Evolutionary conservation across 1,139 yeast genomes (phyloP).

Genomic region (Lodderomyces beijingensis): DNA sequence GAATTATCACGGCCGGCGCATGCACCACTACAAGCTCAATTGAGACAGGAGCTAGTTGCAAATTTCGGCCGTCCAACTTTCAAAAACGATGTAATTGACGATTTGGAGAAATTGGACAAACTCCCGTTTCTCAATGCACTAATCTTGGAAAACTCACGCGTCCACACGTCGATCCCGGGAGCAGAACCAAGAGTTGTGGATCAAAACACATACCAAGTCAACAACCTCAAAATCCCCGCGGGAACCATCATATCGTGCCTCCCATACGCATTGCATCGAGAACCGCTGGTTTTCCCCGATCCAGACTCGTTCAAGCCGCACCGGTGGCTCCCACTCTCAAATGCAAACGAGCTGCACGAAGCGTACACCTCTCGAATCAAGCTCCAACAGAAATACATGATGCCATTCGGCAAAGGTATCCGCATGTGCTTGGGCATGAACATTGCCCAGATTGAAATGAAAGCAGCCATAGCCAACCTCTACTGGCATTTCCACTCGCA

Average conservation of each 20-base stretch:
- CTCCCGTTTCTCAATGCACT: constrained; percentile 56
- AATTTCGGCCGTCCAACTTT: constrained; percentile 28
- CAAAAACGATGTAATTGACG: constrained; percentile 21
- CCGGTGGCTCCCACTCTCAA: constrained; percentile 49
- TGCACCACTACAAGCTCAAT: constrained; percentile 33
- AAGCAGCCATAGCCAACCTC: constrained; percentile 50
- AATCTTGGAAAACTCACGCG: constrained; percentile 52
- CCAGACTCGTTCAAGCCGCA: constrained; percentile 55
- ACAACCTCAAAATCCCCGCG: constrained; percentile 29
- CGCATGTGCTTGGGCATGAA: constrained; percentile 75
- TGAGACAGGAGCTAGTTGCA: constrained; percentile 39
- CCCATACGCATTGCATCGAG: constrained; percentile 63
- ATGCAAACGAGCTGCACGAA: constrained; percentile 22
- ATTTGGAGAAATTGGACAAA: constrained; percentile 41
- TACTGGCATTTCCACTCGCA: constrained; percentile 44
- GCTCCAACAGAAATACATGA: constrained; percentile 49
- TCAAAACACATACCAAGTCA: constrained; percentile 18
- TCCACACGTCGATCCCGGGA: constrained; percentile 73
- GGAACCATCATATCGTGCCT: constrained; percentile 61
- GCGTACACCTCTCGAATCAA: constrained; percentile 37
- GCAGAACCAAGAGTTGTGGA: constrained; percentile 60
- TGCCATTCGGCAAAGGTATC: constrained; percentile 73
- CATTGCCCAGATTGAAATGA: constrained; percentile 64
- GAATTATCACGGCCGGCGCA: constrained; percentile 53
- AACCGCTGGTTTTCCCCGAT: constrained; percentile 43